phyloP scores from a whole-genome alignment of 2,329 filamentous ascomycete species.

The Colletotrichum costaricense region DNA sequence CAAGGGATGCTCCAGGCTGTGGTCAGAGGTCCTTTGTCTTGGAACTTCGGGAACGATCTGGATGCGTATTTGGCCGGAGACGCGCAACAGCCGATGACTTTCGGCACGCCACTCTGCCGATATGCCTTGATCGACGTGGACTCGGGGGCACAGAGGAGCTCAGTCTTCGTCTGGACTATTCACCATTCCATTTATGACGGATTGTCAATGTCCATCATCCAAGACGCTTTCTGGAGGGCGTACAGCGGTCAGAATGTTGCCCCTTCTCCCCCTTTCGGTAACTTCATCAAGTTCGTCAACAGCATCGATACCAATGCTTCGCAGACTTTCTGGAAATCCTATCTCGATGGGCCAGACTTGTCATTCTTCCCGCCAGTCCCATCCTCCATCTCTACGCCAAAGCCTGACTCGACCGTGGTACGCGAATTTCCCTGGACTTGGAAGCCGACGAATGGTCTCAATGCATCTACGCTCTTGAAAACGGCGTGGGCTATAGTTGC shows the following conservation, averaged over 20 bases:
- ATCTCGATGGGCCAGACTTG: background rate
- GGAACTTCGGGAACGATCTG: background rate
- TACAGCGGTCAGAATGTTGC: background rate
- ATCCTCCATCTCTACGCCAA: background rate
- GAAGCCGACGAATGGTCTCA: background rate
- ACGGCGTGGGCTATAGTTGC: constrained; percentile 54
- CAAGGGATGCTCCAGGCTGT: background rate
- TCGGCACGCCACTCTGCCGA: background rate
- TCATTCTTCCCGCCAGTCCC: background rate
- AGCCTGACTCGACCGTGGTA: background rate
- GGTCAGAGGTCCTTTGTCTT: background rate
- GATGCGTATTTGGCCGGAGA: background rate
- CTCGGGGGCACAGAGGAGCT: background rate
- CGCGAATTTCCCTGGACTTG: background rate
- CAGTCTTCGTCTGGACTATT: background rate
- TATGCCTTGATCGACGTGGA: background rate
- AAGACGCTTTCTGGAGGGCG: background rate
- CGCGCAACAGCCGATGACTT: background rate
- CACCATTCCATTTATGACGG: background rate
- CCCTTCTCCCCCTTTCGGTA: background rate
- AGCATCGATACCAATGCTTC: background rate
- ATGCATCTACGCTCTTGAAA: constrained; percentile 40
- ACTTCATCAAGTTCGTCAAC: background rate
- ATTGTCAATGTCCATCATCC: background rate
- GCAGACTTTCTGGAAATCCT: background rate